Evolutionary conservation across 306 rosid species (phyloP).

Genomic region (Dalbergia cultrata): DNA sequence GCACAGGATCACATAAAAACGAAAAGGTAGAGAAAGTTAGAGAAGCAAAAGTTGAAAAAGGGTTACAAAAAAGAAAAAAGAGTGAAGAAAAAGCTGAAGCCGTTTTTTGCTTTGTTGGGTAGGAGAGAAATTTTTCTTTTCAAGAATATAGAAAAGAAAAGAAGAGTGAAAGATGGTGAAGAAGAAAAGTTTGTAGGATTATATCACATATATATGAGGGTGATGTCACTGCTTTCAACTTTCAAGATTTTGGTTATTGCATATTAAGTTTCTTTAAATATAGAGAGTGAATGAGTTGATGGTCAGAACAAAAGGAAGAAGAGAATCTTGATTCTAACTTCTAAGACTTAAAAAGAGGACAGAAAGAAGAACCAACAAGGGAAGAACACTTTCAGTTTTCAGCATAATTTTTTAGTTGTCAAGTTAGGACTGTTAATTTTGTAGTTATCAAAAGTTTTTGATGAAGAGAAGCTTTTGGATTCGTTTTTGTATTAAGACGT

Average conservation of each 20-base stretch:
- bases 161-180: neutral
- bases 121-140: conserved; percentile 59
- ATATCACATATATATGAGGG: neutral
- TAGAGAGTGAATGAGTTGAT: conserved; percentile 16
- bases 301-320: conserved; percentile 21
- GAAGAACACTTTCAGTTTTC: conserved; percentile 3
- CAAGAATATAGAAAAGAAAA: conserved; percentile 16
- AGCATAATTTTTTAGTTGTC: conserved; percentile 29
- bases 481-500: neutral
- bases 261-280: conserved; percentile 1
- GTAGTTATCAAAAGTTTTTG: neutral
- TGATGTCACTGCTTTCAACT: neutral
- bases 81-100: conserved; percentile 29
- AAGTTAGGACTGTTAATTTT: neutral
- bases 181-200: neutral
- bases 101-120: neutral
- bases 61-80: neutral
- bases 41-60: conserved; percentile 16
- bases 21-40: conserved; percentile 1
- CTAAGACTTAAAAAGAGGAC: conserved; percentile 31
- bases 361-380: conserved; percentile 29
- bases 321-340: conserved; percentile 38
- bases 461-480: neutral
- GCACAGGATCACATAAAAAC: conserved; percentile 57
- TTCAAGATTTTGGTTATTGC: neutral